Base-by-base conservation (phyloP, 192 early-diverging fungal species). In the Geranomyces variabilis region DNA sequence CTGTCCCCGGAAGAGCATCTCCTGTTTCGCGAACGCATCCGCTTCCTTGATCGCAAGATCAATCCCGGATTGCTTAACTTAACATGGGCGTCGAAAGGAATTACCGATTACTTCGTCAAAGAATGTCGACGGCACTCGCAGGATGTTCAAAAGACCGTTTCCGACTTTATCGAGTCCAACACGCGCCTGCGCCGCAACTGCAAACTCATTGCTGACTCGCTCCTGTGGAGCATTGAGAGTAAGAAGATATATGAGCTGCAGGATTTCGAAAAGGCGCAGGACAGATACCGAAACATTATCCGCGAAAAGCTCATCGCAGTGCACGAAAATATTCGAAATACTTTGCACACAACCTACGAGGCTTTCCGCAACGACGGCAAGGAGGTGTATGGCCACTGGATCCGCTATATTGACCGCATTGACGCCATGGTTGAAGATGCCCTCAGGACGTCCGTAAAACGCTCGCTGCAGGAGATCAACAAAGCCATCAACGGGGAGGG, bases 401-500 rank as follows among this genome's bases (percentile, higher is more conserved):
- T 79, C 15, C 76, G 71, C 29, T 89, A 85, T 61, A 73, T 89
- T 34, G 75, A 87, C 46, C 81, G 81, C 44, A 81, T 87, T 60
- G 87, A 89, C 68, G 64, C 49, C 12, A 69, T 67, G 51, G 82
- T 89, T 1, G 87, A 89, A 61, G 84, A 89, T 22, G 79, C 87
- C 15, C 46, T 87, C 51, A 53, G 87, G 21, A 56, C 51, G 2
- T 61, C 87, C 15, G 86, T 89, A 10, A 84, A 83, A 56, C 47
- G 82, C 17, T 85, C 83, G 14, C 67, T 89, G 41, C 83, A 78
- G 22, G 87, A 89, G 66, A 79, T 89, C 24, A 66, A 80, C 22
- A 88, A 88, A 67, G 79, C 87, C 12, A 86, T 89, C 43, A 89
- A 89, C 67, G 87, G 87, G n/a, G 87, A 89, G 47, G 79, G 80